Evolutionary conservation across 139 green algal species (phyloP), one percentile per base, ranked within the genome.

Genomic region (Closterium sp.): DNA sequence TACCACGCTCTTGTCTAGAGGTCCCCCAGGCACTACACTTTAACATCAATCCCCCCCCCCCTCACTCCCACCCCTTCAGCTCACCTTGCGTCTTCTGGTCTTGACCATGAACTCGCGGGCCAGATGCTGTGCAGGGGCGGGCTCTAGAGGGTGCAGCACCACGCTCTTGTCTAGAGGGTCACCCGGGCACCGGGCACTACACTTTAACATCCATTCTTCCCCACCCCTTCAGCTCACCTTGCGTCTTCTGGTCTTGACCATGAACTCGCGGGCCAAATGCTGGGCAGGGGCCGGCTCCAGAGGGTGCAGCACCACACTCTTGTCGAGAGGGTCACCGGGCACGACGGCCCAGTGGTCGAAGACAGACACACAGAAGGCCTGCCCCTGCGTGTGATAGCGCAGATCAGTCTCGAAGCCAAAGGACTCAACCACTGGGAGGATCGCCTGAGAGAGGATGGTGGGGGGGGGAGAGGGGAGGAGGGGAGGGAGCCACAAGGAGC

Each of bases 401-500:
- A 99, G 93, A 94, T 99, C 98, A 0, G 98, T 99, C 95, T 99
- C 98, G 90, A 99, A 99, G 16, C 98, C 98, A 91, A 99, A 99
- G 87, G 92, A 96, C 95, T 99, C 98, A 1, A 99, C 96, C 0
- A 98, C 98, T 0, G 98, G 98, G 84, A 99, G 92, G 89, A 97
- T 97, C n/a, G 98, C 97, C 93, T 94, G 92, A 6, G 23, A 32
- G 30, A 55, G 36, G 36, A 55, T 6, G 6, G 43, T n/a, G n/a
- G n/a, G n/a, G n/a, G n/a, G n/a, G n/a, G n/a, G n/a, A n/a, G n/a
- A n/a, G n/a, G n/a, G n/a, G n/a, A n/a, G n/a, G n/a, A n/a, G n/a
- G n/a, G n/a, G n/a, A n/a, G n/a, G n/a, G n/a, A n/a, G n/a, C n/a
- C 38, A 12, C 38, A 7, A 9, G 38, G 4, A 66, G 38, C 38